Conservation (phyloP, 441 rosid species). For the Croton laevigatus region DNA sequence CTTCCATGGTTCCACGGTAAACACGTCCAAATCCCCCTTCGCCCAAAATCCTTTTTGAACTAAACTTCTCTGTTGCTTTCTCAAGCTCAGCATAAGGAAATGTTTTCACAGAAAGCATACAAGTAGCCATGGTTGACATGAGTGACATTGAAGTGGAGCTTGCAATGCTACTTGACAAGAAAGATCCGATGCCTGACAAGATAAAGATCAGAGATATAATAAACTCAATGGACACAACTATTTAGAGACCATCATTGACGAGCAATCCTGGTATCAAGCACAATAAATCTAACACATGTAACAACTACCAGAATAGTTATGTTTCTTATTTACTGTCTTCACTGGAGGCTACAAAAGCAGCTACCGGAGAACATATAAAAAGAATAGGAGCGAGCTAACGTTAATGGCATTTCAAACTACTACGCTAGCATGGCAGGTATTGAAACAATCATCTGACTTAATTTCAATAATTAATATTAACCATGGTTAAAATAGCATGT, state of each 20-base stretch:
- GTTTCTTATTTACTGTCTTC: not conserved
- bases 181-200: slow-evolving; percentile 61
- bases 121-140: slow-evolving; percentile 75
- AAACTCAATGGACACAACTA: not conserved
- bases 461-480: not conserved
- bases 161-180: slow-evolving; percentile 64
- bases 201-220: slow-evolving; percentile 14
- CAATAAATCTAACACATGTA: not conserved
- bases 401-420: not conserved
- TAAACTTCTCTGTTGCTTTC: slow-evolving; percentile 82
- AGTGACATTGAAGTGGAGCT: slow-evolving; percentile 75
- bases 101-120: slow-evolving; percentile 75
- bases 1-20: slow-evolving; percentile 64
- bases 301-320: not conserved
- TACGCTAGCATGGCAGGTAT: not conserved
- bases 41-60: slow-evolving; percentile 83
- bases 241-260: not conserved
- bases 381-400: not conserved
- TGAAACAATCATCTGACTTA: not conserved
- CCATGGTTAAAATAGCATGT: not conserved
- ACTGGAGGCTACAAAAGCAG: not conserved
- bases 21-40: slow-evolving; percentile 99
- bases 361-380: not conserved
- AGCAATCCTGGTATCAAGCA: not conserved
- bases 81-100: slow-evolving; percentile 68